Evolutionary conservation across 108 stramenopile genomes (phyloP), one percentile per base, ranked within the genome.

Genomic region (Fragilaria crotonensis): DNA sequence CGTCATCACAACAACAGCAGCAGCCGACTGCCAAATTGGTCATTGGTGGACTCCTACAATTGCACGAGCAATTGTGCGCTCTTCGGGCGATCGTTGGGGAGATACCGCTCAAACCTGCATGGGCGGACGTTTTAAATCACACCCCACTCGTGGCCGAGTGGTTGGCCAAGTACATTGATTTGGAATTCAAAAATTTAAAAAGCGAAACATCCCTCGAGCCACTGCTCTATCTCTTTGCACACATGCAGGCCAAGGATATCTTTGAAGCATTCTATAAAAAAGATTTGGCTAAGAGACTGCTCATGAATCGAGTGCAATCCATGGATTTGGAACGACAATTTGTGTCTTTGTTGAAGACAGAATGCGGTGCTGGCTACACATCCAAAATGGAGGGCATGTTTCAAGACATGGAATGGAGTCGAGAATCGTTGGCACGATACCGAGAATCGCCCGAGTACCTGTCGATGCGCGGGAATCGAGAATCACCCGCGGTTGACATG

Each of bases 301-400:
- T 99, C 53, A 84, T 94, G 59, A 90, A 93, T 41, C 70, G 82
- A 25, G 75, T 82, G 23, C 86, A 91, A 20, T 76, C 73, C 33
- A 76, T 85, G 62, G 95, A 97, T 60, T 63, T 90, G 53, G 98
- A 99, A 73, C 77, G 77, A n/a, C 68, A 79, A 29, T 90, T 97
- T 69, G 77, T 97, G 51, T 78, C 81, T n/a, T 80, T 93, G 53
- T 79, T 99, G 50, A 97, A 98, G 78, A 79, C 89, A 19, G 99
- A 99, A 70, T 99, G 99, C 66, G 99, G 99, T 4, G 68, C 85
- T n/a, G 88, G 79, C 2, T 99, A 94, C 70, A 98, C 97, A n/a
- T 81, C 87, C 55, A 98, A 98, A 66, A 91, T 99, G 83, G 99
- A 99, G 64, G 99, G 99, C 19, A 99, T 99, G 99, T 98, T 98